Conservation (phyloP, 352 stramenopile species). For the Globisporangium apiculatum region DNA sequence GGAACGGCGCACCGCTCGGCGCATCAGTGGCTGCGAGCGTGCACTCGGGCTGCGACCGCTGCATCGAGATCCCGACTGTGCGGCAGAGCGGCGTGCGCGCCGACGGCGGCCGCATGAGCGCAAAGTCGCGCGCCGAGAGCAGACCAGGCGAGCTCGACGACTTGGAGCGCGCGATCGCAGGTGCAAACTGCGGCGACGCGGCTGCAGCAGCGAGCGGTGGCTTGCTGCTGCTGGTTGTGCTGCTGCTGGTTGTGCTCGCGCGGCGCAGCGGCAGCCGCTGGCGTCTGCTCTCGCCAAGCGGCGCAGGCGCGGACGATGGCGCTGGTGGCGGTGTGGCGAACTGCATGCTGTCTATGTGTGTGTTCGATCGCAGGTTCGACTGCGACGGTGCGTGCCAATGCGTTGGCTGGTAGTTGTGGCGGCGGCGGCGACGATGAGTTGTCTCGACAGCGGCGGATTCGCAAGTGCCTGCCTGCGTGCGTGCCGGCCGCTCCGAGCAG, state of each 20-base stretch:
- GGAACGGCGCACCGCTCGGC: conserved; percentile 20
- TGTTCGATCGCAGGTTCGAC: neutral
- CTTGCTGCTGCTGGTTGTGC: too few species aligned
- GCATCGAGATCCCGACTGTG: conserved; percentile 11
- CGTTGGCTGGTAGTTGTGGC: neutral
- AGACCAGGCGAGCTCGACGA: neutral
- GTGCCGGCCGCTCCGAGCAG: too few species aligned
- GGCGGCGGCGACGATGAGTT: too few species aligned
- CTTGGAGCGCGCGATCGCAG: neutral
- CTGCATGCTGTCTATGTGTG: conserved; percentile 2
- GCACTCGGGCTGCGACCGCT: conserved; percentile 3
- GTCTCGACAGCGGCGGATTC: too few species aligned
- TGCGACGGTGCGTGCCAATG: neutral
- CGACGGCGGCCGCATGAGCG: neutral
- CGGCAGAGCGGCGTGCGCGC: conserved; percentile 4
- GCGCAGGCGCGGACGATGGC: neutral
- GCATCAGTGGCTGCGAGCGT: neutral
- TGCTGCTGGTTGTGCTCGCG: neutral
- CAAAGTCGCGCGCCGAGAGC: conserved; percentile 1
- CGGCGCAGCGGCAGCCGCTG: conserved; percentile 1
- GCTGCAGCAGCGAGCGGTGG: conserved; percentile 4
- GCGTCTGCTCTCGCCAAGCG: neutral
- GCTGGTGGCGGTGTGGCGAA: neutral
- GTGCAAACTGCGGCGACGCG: neutral
- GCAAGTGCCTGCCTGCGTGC: too few species aligned